Evolutionary conservation across 2,329 filamentous ascomycete species (phyloP).

Genomic region (Aureobasidium lini): DNA sequence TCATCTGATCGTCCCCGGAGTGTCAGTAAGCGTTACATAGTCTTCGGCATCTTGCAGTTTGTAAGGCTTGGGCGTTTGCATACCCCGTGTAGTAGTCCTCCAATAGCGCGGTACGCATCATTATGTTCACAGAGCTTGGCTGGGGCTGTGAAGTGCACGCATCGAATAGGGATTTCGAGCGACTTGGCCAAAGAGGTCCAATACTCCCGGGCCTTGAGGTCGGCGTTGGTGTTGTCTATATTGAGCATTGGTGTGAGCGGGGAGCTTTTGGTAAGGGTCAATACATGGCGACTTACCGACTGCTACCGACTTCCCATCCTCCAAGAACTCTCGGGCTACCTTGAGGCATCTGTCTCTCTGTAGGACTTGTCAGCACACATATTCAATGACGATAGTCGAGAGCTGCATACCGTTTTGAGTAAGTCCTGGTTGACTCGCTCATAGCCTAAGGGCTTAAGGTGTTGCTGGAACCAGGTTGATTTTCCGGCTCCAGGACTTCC

Average conservation of each 20-base stretch:
- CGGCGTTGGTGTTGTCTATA: conserved; percentile 91
- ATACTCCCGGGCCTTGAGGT: conserved; percentile 64
- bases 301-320: conserved; percentile 60
- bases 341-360: conserved; percentile 61
- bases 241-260: not conserved
- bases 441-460: conserved; percentile 72
- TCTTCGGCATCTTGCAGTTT: not conserved
- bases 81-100: not conserved
- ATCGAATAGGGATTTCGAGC: conserved; percentile 67
- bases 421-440: conserved; percentile 84
- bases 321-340: conserved; percentile 58
- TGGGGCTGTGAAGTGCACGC: conserved; percentile 73
- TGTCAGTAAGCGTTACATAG: conserved; percentile 7
- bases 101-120: conserved; percentile 67
- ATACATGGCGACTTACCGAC: conserved; percentile 53
- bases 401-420: conserved; percentile 57
- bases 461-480: conserved; percentile 78
- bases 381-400: no score
- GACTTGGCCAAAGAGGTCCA: conserved; percentile 72
- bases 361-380: conserved; percentile 24
- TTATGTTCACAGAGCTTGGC: conserved; percentile 74
- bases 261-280: no score
- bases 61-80: not conserved
- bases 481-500: conserved; percentile 88
- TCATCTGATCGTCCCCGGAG: conserved; percentile 48